A percentile compares a stretch with the other conserved stretches of the same genome.
Conservation (phyloP, 495 filamentous ascomycete genomes). For the Neohortaea acidophila region DNA sequence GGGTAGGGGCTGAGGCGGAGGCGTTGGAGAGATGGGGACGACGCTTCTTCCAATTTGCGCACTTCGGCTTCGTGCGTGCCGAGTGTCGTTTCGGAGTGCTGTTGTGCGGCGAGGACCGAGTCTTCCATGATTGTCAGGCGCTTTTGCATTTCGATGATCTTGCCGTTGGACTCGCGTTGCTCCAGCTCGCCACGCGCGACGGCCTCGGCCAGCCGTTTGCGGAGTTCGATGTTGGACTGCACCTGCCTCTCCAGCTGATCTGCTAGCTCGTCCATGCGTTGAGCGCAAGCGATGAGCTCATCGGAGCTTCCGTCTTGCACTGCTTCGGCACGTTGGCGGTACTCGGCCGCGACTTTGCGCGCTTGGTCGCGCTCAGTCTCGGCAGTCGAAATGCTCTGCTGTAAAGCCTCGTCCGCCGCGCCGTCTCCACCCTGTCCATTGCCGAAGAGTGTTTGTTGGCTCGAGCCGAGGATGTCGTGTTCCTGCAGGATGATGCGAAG, state of each 20-base stretch:
- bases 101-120: conserved; percentile 65
- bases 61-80: conserved; percentile 76
- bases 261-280: conserved; percentile 62
- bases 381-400: conserved; percentile 38
- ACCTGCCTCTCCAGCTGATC: conserved; percentile 63
- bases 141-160: conserved; percentile 69
- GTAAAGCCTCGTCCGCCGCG: conserved; percentile 1
- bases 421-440: background rate
- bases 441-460: conserved; percentile 13
- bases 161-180: conserved; percentile 58
- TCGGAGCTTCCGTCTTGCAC: background rate
- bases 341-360: conserved; percentile 37
- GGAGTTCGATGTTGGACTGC: conserved; percentile 54
- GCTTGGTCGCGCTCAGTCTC: conserved; percentile 60
- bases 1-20: conserved; percentile 32
- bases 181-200: conserved; percentile 75
- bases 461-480: conserved; percentile 65
- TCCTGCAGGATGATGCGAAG: conserved; percentile 68
- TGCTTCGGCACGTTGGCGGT: conserved; percentile 7
- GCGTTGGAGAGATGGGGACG: conserved; percentile 62
- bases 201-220: conserved; percentile 67
- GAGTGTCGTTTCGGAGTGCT: conserved; percentile 71
- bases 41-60: conserved; percentile 53
- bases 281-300: conserved; percentile 47
- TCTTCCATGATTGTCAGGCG: conserved; percentile 73